Base-by-base conservation (phyloP, 768 basidiomycete genomes). In the Asterophora parasitica region DNA sequence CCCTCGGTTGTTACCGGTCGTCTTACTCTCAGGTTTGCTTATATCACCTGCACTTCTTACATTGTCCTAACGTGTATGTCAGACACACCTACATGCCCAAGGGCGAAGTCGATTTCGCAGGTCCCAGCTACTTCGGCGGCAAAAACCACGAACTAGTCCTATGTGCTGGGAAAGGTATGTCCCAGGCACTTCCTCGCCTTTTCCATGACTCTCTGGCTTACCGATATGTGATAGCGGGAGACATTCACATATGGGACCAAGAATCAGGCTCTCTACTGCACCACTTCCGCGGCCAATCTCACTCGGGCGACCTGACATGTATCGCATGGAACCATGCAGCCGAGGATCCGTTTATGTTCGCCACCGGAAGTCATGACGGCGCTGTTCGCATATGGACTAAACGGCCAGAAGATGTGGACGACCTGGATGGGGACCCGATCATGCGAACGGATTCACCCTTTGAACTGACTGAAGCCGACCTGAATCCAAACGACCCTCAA, bases 161-260 rank as follows among this genome's bases (percentile, higher is more conserved):
- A 4, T 86, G 88, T 57, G 83, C 84, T 33, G 81, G 83, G 5
- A 89, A 91, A 78, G 74, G 88, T 80, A 41, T 30, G 38, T 34
- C 23, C 7, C 4, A 46, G 32, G 65, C 57, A 13, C 17, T 32
- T 28, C 19, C 17, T 33, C 16, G 8, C 15, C 4, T 7, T 26
- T 34, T 23, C 34, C 4, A 23, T 33, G 4, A 47, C 33, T 30
- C 47, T 19, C 38, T 32, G 17, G 46, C 16, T 32, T 20, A 41
- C 41, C 11, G 47, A 26, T 36, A 37, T 17, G 30, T 50, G 23
- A 23, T 3, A 89, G 88, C 78, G 51, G 89, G 89, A 4, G 85
- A 89, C 57, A 82, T 92, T 11, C 83, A 88, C 58, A 86, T 91
- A 10, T 92, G 89, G 89, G 89, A 92, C 58, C 79, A 82, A 50